Evolutionary conservation across 208 protist genomes (phyloP).

Genomic region (Trypanosoma boissoni): DNA sequence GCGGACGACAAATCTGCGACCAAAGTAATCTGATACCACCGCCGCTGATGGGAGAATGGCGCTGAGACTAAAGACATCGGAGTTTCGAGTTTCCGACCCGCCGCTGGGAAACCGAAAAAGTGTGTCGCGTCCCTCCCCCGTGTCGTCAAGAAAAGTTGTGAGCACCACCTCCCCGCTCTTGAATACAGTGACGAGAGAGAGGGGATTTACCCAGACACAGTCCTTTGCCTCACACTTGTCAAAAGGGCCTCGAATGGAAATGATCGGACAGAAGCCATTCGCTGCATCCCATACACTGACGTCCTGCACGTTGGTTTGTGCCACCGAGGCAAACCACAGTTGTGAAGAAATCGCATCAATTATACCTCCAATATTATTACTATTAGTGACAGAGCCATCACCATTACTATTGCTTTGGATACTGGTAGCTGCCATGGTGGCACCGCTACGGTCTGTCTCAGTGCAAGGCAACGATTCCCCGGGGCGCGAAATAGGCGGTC

Average conservation of each 20-base stretch:
- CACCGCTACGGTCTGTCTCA: not conserved
- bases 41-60: constrained; percentile 60
- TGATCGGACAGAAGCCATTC: constrained; percentile 63
- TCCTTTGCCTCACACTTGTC: constrained; percentile 31
- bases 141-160: constrained; percentile 50
- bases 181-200: constrained; percentile 68
- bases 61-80: constrained; percentile 54
- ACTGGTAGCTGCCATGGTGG: not conserved
- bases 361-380: constrained; percentile 5
- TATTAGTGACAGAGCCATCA: not conserved
- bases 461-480: not conserved
- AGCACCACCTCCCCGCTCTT: constrained; percentile 62
- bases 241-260: constrained; percentile 30
- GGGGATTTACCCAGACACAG: constrained; percentile 78
- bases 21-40: constrained; percentile 57
- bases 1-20: constrained; percentile 51
- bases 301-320: constrained; percentile 51
- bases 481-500: constrained; percentile 22
- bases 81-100: not conserved
- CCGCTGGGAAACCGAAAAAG: constrained; percentile 7
- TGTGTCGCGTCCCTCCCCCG: constrained; percentile 7
- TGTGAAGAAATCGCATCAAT: constrained; percentile 55
- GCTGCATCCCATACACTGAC: constrained; percentile 76
- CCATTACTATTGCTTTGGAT: not conserved
- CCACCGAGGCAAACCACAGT: constrained; percentile 75